Evolutionary conservation across 768 basidiomycete species (phyloP), one percentile per base, ranked within the genome.

Genomic region (Boletus pseudo-olivaceus): DNA sequence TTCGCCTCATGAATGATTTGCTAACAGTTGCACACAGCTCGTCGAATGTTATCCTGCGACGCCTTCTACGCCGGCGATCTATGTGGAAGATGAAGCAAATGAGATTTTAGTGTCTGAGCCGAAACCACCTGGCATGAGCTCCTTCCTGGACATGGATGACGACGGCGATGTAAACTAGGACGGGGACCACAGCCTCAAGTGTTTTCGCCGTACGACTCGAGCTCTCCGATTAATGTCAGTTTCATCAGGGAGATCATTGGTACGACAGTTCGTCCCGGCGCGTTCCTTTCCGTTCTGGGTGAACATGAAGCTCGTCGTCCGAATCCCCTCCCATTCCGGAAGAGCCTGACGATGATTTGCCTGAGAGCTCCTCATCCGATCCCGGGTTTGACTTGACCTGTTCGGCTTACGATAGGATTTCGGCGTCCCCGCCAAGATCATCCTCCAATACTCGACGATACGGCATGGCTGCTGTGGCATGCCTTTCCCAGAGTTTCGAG

Each of bases 171-270:
- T 3, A 9, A 10, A 42, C 10, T 14, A 8, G 12, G 19, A 42
- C 17, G 33, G 15, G 20, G 15, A n/a, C 14, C 19, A 20, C 23
- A 5, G 3, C 2, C 11, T 14, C 8, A 30, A 44, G 12, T 17
- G 2, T 15, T 44, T 29, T 57, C 62, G 0, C 57, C 65, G 1
- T 64, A 64, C 37, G 59, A 58, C 35, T 56, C 47, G 23, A 55
- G 48, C 34, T 44, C 29, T 11, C 7, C 29, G 4, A 47, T 45
- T 5, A 39, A 38, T 10, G 14, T 64, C 14, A 42, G 20, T 3
- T 61, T 66, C 50, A 44, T 11, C 23, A 65, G 51, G 29, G 8
- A 50, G 9, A 27, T 62, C 35, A 67, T 64, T 17, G 59, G 58
- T 5, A 38, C 55, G 33, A 63, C 57, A 1, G 27, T 38, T 15